Base-by-base conservation (phyloP, 1,284 basidiomycete species). In the Cystobasidiaceae sp. region DNA sequence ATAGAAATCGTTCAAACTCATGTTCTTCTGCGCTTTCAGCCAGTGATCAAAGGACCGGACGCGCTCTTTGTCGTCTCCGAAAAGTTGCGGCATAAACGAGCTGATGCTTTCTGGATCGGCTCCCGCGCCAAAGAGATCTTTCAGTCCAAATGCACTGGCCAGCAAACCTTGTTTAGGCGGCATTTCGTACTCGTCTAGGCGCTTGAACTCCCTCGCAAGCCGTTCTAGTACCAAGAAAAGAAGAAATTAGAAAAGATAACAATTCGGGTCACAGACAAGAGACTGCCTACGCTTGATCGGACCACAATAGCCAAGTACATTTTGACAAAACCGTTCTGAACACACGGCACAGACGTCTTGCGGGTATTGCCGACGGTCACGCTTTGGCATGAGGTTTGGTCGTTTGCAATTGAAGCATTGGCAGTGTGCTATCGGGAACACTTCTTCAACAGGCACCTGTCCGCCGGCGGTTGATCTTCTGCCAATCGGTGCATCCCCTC, bases 231-330 rank as follows among this genome's bases (percentile, higher is more conserved):
- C n/a, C n/a, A n/a, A 45, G 11, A 9, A 30, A 3, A 45, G 23
- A 48, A 19, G 45, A 17, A 11, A 11, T 39, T 28, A 25, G 23
- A 51, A 51, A 9, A 21, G 15, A 21, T 8, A 41, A 25, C 5
- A 19, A 13, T 30, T 8, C 13, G 17, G 6, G 41, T 25, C 5
- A 37, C 30, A 28, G 30, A 13, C 4, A 3, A 41, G 32, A 37
- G 25, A n/a, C n/a, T n/a, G n/a, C n/a, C n/a, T n/a, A 64, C 61
- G 61, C 44, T 64, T 64, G 52, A 64, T 64, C 17, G 61, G 61
- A 1, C 61, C 61, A 64, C 61, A 64, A 52, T 55, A 64, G 5
- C 51, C 61, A 13, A 64, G 44, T 5, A 64, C 34, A 33, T 64
- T 64, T 52, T 55, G 51, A 19, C 61, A 64, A 33, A 64, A 64